Conservation (phyloP, 179 eudicot species). For the Amaranthus tricolor region DNA sequence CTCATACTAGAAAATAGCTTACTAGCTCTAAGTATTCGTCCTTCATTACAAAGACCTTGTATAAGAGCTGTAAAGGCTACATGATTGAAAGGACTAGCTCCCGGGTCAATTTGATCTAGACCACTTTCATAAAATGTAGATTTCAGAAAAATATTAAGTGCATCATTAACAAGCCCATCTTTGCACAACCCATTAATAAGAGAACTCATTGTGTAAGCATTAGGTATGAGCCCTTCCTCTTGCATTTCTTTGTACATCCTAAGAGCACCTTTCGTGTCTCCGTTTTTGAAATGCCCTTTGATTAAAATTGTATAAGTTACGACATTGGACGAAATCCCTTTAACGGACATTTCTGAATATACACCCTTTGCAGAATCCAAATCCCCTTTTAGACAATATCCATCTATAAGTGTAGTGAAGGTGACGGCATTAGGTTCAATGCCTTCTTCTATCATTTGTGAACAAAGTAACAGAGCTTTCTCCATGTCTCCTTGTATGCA, state of each 20-base stretch:
- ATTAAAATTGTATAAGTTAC: conserved; percentile 70
- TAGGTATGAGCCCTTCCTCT: conserved; percentile 56
- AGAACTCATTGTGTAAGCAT: conserved; percentile 62
- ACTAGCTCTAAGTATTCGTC: conserved; percentile 57
- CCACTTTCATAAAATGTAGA: conserved; percentile 11
- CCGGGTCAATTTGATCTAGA: conserved; percentile 23
- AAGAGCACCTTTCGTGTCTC: conserved; percentile 56
- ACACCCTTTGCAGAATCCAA: conserved; percentile 70
- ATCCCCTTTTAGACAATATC: conserved; percentile 50
- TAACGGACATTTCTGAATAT: conserved; percentile 66
- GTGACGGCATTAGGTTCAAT: conserved; percentile 58
- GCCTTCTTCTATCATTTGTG: conserved; percentile 66
- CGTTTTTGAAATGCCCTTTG: conserved; percentile 64
- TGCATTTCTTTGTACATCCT: conserved; percentile 66
- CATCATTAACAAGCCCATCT: conserved; percentile 52
- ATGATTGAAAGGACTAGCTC: conserved; percentile 36
- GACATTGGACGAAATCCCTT: conserved; percentile 70
- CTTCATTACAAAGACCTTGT: conserved; percentile 59
- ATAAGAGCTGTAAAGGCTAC: conserved; percentile 68
- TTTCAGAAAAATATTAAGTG: conserved; percentile 52
- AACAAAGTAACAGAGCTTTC: conserved; percentile 62
- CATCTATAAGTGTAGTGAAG: conserved; percentile 67
- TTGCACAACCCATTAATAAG: conserved; percentile 79
- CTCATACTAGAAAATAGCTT: conserved; percentile 67
- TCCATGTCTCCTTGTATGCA: conserved; percentile 63